Base-by-base conservation (phyloP, 352 stramenopile species). In the Plasmopara viticola region DNA sequence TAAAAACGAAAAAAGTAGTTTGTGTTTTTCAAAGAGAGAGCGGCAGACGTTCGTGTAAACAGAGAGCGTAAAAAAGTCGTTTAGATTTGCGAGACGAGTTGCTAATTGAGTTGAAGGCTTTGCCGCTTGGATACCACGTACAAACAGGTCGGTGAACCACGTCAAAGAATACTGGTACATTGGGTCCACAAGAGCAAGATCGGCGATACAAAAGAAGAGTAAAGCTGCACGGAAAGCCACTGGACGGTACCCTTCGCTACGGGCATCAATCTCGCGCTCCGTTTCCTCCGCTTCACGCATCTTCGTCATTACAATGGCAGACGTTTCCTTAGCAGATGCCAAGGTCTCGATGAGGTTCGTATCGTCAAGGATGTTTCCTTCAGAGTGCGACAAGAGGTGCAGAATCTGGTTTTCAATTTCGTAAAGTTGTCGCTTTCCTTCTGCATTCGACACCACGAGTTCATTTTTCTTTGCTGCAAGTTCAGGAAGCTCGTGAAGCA, bases 31-130 rank as follows among this genome's bases (percentile, higher is more conserved):
- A 64, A 97, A 97, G 0, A 97, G 72, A 40, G 83, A 95, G 2
- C 90, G 75, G 52, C 91, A 97, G 39, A 97, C 82, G 56, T 97
- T 97, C 52, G 91, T 94, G 72, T 97, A 97, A 17, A 97, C 73
- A 6, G 90, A 96, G 58, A 96, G 96, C 10, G 90, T 97, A 47
- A 97, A 97, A 44, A 76, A 96, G 53, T 97, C 84, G 60, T 96
- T 97, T 14, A 97, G 70, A 57, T 93, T 90, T 18, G 72, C 72
- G 13, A 97, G 64, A 0, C 90, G 69, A 51, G 86, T 70, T 17
- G 88, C 79, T 0, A 97, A 67, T 17, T 78, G 18, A 64, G 72
- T 18, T 71, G 72, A 50, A 55, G 75, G 63, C 75, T 60, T 91
- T 2, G 88, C 87, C 5, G 78, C 68, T 53, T 86, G 78, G 40